Evolutionary conservation across 1,139 yeast genomes (phyloP), one percentile per base, ranked within the genome.

Genomic region (Suhomyces anneliseae): DNA sequence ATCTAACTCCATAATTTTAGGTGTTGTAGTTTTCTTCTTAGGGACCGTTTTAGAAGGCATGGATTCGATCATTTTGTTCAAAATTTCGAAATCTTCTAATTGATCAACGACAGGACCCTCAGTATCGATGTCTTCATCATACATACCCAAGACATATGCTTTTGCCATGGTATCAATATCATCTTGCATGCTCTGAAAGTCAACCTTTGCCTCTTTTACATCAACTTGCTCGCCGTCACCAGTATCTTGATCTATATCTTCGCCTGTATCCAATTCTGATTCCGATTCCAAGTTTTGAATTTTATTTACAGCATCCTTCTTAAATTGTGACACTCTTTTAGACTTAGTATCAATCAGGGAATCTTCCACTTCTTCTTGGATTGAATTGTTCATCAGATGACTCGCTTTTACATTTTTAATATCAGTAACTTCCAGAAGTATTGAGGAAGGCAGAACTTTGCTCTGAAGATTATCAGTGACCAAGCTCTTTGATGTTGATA

Each of bases 61-160:
- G 1, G 68, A 59, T 43, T 79, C 80, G 3, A 81, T 76, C 52
- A 77, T 67, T 46, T 67, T 61, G 55, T 83, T 83, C 48, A 82
- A 72, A 5, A 57, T 57, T 53, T 79, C 79, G 56, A 85, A 82
- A 59, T 85, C 90, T 11, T 71, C 74, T 14, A 82, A 51, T 46
- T 72, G 66, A 49, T 81, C 79, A 32, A 85, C 77, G 1, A 85
- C 77, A 5, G 82, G 79, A 0, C 87, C 88, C 7, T 76, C 75
- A 1, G 81, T 72, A 34, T 69, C 77, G 10, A 81, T 73, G 54
- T 83, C 87, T 52, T 79, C 85, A 54, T 82, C 86, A 57, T 81
- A 83, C 55, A 78, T 61, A 1, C 87, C 88, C 39, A 75, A 56
- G n/a, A 72, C 68, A 54, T 83, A 83, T 0, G 86, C 87, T 48